Evolutionary conservation across 345 rosid species (phyloP).

Genomic region (Psidium friedrichsthalianum): DNA sequence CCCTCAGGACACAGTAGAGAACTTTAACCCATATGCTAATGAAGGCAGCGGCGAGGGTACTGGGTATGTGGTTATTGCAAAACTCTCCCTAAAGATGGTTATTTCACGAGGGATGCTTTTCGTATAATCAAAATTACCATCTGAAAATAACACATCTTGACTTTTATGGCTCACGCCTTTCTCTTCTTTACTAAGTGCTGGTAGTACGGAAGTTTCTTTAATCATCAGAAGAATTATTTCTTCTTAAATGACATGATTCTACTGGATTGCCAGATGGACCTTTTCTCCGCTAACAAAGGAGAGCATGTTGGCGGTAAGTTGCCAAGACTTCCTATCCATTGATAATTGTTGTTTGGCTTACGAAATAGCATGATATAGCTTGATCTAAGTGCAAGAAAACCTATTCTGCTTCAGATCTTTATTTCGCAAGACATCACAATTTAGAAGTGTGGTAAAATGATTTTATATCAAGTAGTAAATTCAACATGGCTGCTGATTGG

Average conservation of each 20-base stretch:
- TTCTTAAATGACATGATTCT: neutral
- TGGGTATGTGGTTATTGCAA: conserved; percentile 43
- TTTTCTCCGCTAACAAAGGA: conserved; percentile 74
- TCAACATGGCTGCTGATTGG: neutral
- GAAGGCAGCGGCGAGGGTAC: conserved; percentile 70
- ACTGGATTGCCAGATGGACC: conserved; percentile 52
- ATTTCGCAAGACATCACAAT: neutral
- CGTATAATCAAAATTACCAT: neutral
- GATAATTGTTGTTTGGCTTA: neutral
- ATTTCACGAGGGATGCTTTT: neutral
- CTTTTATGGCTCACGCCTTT: neutral
- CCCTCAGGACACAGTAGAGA: conserved; percentile 80
- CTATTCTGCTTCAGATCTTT: neutral
- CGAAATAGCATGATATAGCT: neutral
- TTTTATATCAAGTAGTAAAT: neutral
- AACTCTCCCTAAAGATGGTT: neutral
- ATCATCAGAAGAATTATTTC: neutral
- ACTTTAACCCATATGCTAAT: conserved; percentile 54
- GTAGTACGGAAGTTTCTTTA: neutral
- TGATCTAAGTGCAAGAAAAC: neutral
- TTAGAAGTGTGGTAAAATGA: neutral
- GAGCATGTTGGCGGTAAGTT: conserved; percentile 62
- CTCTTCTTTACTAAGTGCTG: neutral
- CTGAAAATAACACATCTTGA: neutral
- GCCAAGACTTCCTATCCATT: neutral